phyloP scores from a whole-genome alignment of 768 basidiomycete species.

The Psilocybe sp. region DNA sequence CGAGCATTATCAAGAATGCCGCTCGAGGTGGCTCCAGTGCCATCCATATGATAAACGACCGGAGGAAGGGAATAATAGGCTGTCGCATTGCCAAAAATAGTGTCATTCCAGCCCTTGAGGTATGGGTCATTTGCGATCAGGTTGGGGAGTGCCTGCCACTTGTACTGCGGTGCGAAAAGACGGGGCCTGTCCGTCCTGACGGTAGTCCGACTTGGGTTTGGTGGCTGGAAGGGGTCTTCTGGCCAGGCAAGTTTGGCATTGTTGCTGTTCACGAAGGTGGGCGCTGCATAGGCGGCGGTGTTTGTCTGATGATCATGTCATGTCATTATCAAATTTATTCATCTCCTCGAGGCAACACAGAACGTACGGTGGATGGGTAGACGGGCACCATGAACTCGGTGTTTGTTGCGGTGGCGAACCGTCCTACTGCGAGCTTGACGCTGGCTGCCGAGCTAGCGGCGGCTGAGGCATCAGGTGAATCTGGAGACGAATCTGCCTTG shows the following conservation, averaged over 20 bases:
- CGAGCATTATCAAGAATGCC: constrained; percentile 93
- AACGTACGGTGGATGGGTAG: constrained; percentile 84
- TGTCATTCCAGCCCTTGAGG: constrained; percentile 82
- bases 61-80: constrained; percentile 62
- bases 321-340: constrained; percentile 3
- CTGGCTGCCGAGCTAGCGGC: constrained; percentile 56
- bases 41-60: constrained; percentile 73
- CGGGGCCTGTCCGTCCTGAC: constrained; percentile 82
- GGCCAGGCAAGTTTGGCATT: constrained; percentile 68
- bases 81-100: constrained; percentile 88
- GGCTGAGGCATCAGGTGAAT: constrained; percentile 34
- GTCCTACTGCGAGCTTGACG: constrained; percentile 57
- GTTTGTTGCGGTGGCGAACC: constrained; percentile 78
- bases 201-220: constrained; percentile 54
- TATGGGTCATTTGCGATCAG: constrained; percentile 86
- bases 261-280: constrained; percentile 66
- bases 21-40: too few species aligned
- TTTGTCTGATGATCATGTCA: constrained; percentile 54
- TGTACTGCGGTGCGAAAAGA: constrained; percentile 87
- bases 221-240: constrained; percentile 68
- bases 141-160: constrained; percentile 79
- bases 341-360: constrained; percentile 2
- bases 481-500: constrained; percentile 33
- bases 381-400: constrained; percentile 77
- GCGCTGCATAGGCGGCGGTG: constrained; percentile 62